Conservation (phyloP, 2,329 filamentous ascomycete genomes). For the Achaetomium macrosporum region DNA sequence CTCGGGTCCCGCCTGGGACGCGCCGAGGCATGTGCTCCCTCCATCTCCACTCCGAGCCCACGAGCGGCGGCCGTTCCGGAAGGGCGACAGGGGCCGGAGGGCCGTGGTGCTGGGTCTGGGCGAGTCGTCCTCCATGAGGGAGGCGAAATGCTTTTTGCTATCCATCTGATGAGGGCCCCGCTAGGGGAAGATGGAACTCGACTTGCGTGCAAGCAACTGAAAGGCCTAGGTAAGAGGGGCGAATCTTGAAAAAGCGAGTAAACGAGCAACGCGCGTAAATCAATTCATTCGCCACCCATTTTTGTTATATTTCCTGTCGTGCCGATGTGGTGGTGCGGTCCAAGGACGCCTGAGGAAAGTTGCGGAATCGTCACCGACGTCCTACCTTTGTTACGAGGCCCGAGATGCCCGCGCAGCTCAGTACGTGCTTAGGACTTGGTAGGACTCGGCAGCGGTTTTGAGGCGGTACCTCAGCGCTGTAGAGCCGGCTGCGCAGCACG, state of each 20-base stretch:
- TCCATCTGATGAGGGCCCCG: constrained; percentile 19
- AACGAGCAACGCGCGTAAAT: constrained; percentile 7
- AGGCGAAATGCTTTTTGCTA: constrained; percentile 23
- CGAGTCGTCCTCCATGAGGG: constrained; percentile 24
- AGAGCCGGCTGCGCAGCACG: constrained; percentile 8
- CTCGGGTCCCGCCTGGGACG: constrained; percentile 11
- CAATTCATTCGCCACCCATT: constrained; percentile 27
- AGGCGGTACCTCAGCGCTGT: constrained; percentile 12
- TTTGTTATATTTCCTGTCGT: constrained; percentile 24
- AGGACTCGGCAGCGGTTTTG: constrained; percentile 16
- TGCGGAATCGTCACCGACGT: constrained; percentile 20
- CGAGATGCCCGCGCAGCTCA: constrained; percentile 8
- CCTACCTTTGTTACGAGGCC: constrained; percentile 13
- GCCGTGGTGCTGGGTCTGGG: constrained; percentile 12
- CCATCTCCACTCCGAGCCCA: background rate
- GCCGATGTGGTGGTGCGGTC: constrained; percentile 1
- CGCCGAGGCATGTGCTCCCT: constrained; percentile 5
- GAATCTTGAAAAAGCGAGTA: constrained; percentile 3
- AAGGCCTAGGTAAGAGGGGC: constrained; percentile 1
- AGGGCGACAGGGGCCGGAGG: constrained; percentile 15
- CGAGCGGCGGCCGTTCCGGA: constrained; percentile 10
- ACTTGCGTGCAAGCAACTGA: constrained; percentile 7
- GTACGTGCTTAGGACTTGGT: constrained; percentile 15
- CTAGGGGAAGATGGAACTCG: background rate
- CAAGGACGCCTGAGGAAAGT: constrained; percentile 6